phyloP scores from a whole-genome alignment of 768 basidiomycete genomes.

The Brasilioporus rufonigricans region DNA sequence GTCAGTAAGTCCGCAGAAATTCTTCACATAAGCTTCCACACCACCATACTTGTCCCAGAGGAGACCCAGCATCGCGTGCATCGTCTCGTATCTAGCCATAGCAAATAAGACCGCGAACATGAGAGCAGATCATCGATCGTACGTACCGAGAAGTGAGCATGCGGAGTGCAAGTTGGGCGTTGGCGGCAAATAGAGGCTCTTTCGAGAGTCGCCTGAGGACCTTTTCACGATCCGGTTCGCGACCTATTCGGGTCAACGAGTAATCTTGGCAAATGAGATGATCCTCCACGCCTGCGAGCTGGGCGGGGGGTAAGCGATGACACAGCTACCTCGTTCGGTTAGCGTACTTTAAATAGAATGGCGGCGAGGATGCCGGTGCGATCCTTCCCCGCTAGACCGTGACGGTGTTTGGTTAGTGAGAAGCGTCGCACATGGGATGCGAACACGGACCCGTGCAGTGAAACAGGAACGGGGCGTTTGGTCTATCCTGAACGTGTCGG shows the following conservation, averaged over 20 bases:
- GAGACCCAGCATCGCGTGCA: slow-evolving; percentile 66
- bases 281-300: slow-evolving; percentile 75
- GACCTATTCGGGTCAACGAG: slow-evolving; percentile 71
- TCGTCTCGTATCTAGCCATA: slow-evolving; percentile 60
- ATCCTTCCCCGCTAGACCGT: slow-evolving; percentile 67
- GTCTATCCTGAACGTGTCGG: slow-evolving; percentile 69
- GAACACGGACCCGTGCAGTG: slow-evolving; percentile 64
- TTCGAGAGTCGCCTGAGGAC: slow-evolving; percentile 66
- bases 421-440: not conserved
- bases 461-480: slow-evolving; percentile 63
- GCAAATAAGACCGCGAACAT: not conserved
- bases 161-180: slow-evolving; percentile 74
- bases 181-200: slow-evolving; percentile 71
- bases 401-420: not conserved
- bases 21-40: slow-evolving; percentile 58
- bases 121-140: not conserved
- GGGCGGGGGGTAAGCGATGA: slow-evolving; percentile 1
- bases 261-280: slow-evolving; percentile 70
- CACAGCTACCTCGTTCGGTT: not conserved
- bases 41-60: slow-evolving; percentile 67
- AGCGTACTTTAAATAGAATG: slow-evolving; percentile 60
- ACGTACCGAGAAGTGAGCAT: slow-evolving; percentile 76
- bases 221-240: slow-evolving; percentile 72
- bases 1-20: slow-evolving; percentile 55
- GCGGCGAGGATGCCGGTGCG: slow-evolving; percentile 77